These are phyloP conservation scores for Borovskyia barvae DNA, from an alignment of 208 protist species.

Conservation along the genomic window DNA sequence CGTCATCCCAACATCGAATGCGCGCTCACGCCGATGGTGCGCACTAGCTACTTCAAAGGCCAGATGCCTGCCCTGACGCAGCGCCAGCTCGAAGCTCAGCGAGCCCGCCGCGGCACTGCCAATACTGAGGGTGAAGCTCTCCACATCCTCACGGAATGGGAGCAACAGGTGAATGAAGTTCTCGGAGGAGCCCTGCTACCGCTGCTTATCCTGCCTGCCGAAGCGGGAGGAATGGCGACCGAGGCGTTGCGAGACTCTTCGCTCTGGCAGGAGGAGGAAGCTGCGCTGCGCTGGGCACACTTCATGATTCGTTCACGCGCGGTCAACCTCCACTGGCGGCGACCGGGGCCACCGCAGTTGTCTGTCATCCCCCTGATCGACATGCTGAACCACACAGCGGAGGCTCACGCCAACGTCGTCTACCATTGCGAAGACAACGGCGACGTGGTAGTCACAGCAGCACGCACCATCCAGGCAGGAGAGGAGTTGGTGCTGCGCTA, in stretches of 20 bases:
- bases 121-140: slow-evolving; percentile 28
- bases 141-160: slow-evolving; percentile 24
- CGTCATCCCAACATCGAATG: slow-evolving; percentile 46
- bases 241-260: slow-evolving; percentile 5
- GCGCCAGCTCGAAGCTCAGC: slow-evolving; percentile 53
- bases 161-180: slow-evolving; percentile 31
- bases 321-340: slow-evolving; percentile 47
- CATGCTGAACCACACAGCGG: slow-evolving; percentile 71
- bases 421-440: slow-evolving; percentile 31
- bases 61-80: slow-evolving; percentile 40
- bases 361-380: slow-evolving; percentile 79
- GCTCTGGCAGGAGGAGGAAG: slow-evolving; percentile 23
- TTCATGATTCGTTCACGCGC: slow-evolving; percentile 85
- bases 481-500: slow-evolving; percentile 83
- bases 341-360: slow-evolving; percentile 17
- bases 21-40: slow-evolving; percentile 40
- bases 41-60: slow-evolving; percentile 52
- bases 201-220: slow-evolving; percentile 8
- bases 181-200: slow-evolving; percentile 40
- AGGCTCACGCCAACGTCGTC: slow-evolving; percentile 49
- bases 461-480: slow-evolving; percentile 38
- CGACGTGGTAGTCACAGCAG: slow-evolving; percentile 48
- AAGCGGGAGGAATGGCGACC: neutral
- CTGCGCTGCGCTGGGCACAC: slow-evolving; percentile 68
- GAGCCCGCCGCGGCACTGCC: slow-evolving; percentile 13